These are phyloP conservation scores for Clausena lansium DNA, from an alignment of 345 rosid species.

Conservation along the genomic window DNA sequence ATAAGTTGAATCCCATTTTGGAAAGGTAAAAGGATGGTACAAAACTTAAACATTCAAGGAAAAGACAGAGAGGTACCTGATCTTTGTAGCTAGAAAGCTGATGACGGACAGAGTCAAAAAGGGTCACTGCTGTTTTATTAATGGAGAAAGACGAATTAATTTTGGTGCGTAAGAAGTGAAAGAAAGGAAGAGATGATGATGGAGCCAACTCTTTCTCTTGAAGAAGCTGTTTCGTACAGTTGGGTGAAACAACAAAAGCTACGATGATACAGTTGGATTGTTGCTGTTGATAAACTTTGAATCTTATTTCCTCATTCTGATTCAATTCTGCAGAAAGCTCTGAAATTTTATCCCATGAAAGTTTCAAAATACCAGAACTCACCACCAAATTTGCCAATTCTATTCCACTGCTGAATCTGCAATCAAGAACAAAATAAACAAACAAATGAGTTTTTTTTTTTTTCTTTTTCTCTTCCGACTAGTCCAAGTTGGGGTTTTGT, in stretches of 20 bases:
- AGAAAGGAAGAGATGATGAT: slow-evolving; percentile 24
- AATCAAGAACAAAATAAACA: not conserved
- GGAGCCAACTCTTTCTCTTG: slow-evolving; percentile 24
- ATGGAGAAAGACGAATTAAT: slow-evolving; percentile 35
- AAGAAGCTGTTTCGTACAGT: slow-evolving; percentile 11
- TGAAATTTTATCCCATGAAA: slow-evolving; percentile 39
- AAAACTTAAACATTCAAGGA: not conserved
- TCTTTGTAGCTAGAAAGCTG: slow-evolving; percentile 34
- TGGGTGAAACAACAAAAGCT: slow-evolving; percentile 43
- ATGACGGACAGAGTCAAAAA: slow-evolving; percentile 26
- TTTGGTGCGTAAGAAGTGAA: slow-evolving; percentile 45
- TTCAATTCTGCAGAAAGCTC: slow-evolving; percentile 15
- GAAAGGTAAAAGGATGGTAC: not conserved
- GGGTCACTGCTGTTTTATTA: slow-evolving; percentile 33
- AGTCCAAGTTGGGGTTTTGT: not conserved
- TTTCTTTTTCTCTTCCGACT: not conserved
- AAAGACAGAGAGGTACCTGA: slow-evolving; percentile 31
- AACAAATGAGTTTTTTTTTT: not conserved
- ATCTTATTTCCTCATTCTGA: slow-evolving; percentile 18
- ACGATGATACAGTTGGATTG: slow-evolving; percentile 19
- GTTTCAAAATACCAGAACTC: slow-evolving; percentile 41
- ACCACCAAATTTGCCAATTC: slow-evolving; percentile 47
- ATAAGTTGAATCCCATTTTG: not conserved
- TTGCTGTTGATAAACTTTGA: not conserved
- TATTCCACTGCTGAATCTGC: slow-evolving; percentile 36